A percentile compares a stretch with the other conserved stretches of the same genome.
Evolutionary conservation across 768 basidiomycete genomes (phyloP).

Genomic region (Leccinum subtestaceum): DNA sequence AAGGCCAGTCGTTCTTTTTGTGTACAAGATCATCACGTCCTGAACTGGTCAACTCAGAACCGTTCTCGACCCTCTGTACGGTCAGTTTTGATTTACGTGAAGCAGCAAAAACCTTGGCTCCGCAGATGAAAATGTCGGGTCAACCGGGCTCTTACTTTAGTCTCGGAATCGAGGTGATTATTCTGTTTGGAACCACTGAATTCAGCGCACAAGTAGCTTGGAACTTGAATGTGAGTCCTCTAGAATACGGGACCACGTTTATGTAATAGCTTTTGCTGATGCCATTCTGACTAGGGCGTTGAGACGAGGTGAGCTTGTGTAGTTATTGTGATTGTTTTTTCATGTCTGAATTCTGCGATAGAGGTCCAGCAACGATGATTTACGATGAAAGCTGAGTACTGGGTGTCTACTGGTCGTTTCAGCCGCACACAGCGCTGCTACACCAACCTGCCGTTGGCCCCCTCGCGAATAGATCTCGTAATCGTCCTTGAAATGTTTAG

Average conservation of each 20-base stretch:
- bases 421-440: too few species aligned
- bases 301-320: conserved; percentile 8
- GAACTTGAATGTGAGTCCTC: conserved; percentile 9
- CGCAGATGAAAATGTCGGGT: not conserved
- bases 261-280: not conserved
- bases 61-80: conserved; percentile 12
- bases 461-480: too few species aligned
- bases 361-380: conserved; percentile 7
- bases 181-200: conserved; percentile 29
- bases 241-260: too few species aligned
- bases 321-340: too few species aligned
- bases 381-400: conserved; percentile 6
- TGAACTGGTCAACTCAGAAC: not conserved
- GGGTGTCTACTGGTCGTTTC: too few species aligned
- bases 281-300: conserved; percentile 1
- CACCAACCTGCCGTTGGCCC: too few species aligned
- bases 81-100: conserved; percentile 9
- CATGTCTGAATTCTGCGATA: not conserved
- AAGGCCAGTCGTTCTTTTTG: not conserved
- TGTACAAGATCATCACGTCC: not conserved
- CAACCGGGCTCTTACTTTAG: conserved; percentile 6
- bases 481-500: too few species aligned
- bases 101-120: conserved; percentile 1
- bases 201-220: conserved; percentile 12
- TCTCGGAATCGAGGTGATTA: conserved; percentile 11